Percentiles rank a stretch among this genome's conserved stretches.
phyloP scores from a whole-genome alignment of 2,329 filamentous ascomycete genomes.

The Alternaria metachromatica region DNA sequence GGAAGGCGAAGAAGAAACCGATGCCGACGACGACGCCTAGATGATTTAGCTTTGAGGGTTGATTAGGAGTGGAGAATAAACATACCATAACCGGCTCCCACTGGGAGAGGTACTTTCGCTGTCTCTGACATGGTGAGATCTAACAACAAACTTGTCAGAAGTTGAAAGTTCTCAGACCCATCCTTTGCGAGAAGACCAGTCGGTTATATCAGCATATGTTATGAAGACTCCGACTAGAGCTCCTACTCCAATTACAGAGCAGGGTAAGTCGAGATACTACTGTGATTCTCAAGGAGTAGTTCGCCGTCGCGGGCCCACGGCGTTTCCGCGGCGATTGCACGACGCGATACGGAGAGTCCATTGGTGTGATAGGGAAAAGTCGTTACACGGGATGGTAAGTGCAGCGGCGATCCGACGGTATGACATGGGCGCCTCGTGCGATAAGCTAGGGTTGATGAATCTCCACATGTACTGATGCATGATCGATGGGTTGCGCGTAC shows the following conservation, averaged over 20 bases:
- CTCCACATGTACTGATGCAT: background rate
- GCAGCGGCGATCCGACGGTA: slow-evolving; percentile 4
- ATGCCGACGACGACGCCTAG: slow-evolving; percentile 56
- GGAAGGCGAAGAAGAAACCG: slow-evolving; percentile 49
- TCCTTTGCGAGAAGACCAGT: background rate
- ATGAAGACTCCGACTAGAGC: background rate
- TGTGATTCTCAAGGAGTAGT: background rate
- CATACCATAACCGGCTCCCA: slow-evolving; percentile 58
- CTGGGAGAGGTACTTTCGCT: slow-evolving; percentile 29
- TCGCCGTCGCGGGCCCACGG: background rate
- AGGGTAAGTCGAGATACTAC: background rate
- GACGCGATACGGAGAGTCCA: background rate
- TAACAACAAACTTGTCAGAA: background rate
- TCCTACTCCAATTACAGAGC: slow-evolving; percentile 3
- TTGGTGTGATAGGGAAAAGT: slow-evolving; percentile 7
- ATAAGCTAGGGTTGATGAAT: slow-evolving; percentile 6
- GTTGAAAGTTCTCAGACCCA: background rate
- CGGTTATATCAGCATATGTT: background rate
- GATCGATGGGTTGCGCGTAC: background rate
- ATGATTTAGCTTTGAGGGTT: background rate
- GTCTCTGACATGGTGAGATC: slow-evolving; percentile 24
- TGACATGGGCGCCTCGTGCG: background rate
- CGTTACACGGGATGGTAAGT: background rate
- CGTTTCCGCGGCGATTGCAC: slow-evolving; percentile 10
- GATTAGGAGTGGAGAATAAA: background rate